Percentiles rank a stretch among this genome's conserved stretches.
Conservation (phyloP, 371 early-diverging fungal genomes). For the Mortierella sp. region DNA sequence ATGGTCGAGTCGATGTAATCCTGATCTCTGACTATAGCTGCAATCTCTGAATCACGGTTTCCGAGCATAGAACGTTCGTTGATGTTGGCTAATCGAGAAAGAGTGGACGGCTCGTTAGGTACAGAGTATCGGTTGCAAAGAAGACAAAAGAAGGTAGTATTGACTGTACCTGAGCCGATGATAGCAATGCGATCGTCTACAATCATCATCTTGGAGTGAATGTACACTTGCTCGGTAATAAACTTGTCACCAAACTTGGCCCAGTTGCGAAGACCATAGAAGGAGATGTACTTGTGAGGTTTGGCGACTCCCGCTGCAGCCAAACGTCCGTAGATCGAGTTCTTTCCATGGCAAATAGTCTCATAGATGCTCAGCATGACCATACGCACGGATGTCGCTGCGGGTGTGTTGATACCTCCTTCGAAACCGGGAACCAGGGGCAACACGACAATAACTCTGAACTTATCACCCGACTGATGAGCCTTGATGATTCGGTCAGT, state of each 20-base stretch:
- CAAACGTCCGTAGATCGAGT: conserved; percentile 76
- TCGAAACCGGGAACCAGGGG: conserved; percentile 95
- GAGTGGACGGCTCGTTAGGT: too few relatives aligned
- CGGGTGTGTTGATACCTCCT: conserved; percentile 79
- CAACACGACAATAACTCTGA: conserved; percentile 88
- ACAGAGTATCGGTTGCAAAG: neutral
- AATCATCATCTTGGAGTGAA: conserved; percentile 94
- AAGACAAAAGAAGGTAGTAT: neutral
- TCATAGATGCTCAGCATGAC: conserved; percentile 89
- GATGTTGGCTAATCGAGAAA: conserved; percentile 90
- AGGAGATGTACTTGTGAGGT: conserved; percentile 80
- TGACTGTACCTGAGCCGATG: conserved; percentile 78
- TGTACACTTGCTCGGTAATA: conserved; percentile 88
- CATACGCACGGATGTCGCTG: conserved; percentile 81
- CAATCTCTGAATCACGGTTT: conserved; percentile 92
- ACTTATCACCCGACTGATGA: conserved; percentile 71
- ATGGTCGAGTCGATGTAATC: conserved; percentile 75
- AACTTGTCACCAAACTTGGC: conserved; percentile 59
- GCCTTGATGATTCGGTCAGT: conserved; percentile 87
- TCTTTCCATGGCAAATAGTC: conserved; percentile 84
- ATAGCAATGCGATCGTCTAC: conserved; percentile 88
- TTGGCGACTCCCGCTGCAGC: conserved; percentile 70
- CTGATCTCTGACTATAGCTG: conserved; percentile 82
- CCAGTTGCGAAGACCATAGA: conserved; percentile 81
- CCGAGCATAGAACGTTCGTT: conserved; percentile 93